Evolutionary conservation across 108 stramenopile genomes (phyloP).

Genomic region (Schizochytrium sp.): DNA sequence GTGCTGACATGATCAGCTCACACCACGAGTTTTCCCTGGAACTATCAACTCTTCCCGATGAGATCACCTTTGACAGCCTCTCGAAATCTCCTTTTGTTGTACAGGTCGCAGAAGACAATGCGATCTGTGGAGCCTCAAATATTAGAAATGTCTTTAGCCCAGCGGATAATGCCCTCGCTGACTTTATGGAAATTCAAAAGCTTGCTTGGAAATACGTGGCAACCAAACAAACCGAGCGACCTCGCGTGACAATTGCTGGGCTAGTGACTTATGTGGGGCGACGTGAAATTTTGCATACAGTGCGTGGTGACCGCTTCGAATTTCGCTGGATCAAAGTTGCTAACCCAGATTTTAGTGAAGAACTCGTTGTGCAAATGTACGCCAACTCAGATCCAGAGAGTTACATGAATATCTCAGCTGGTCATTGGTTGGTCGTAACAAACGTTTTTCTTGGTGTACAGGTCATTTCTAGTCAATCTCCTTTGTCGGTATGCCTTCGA

Average conservation of each 20-base stretch:
- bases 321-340: slow-evolving; percentile 26
- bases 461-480: neutral
- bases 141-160: neutral
- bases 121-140: neutral
- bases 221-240: neutral
- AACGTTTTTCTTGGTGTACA: neutral
- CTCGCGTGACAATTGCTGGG: neutral
- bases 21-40: slow-evolving; percentile 15
- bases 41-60: neutral
- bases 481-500: neutral
- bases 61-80: neutral
- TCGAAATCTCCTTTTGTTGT: neutral
- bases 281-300: neutral
- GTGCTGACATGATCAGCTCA: neutral
- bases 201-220: neutral
- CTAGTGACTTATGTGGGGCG: neutral
- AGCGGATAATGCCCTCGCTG: neutral
- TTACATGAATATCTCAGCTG: neutral
- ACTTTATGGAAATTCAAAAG: neutral
- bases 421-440: neutral
- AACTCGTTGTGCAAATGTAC: slow-evolving; percentile 39
- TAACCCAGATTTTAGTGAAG: neutral
- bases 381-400: slow-evolving; percentile 22
- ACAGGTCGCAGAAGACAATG: neutral
- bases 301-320: neutral